Conservation (phyloP, 371 early-diverging fungal genomes). For the Lichtheimia hyalospora region DNA sequence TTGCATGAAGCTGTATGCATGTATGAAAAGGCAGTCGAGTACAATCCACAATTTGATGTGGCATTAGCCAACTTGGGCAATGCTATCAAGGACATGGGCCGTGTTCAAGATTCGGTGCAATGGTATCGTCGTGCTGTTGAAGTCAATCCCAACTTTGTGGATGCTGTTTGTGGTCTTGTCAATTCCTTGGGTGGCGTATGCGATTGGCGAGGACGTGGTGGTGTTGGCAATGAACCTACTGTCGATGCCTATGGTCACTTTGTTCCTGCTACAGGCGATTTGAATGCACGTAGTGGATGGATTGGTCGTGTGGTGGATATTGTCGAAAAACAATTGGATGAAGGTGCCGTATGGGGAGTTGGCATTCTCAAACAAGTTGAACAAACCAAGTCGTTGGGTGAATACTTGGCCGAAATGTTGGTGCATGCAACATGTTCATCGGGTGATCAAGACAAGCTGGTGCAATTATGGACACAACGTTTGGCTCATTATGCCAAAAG, state of each 20-base stretch:
- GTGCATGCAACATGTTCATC: constrained; percentile 14
- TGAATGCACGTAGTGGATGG: constrained; percentile 60
- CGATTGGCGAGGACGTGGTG: constrained; percentile 85
- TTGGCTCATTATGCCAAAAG: constrained; percentile 21
- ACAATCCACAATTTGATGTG: constrained; percentile 86
- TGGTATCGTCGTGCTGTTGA: constrained; percentile 86
- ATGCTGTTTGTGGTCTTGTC: constrained; percentile 89
- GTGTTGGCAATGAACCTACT: constrained; percentile 44
- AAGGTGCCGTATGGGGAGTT: constrained; percentile 61
- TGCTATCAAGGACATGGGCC: constrained; percentile 86
- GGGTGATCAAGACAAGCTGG: not conserved
- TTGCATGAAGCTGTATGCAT: constrained; percentile 80
- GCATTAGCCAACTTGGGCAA: constrained; percentile 91
- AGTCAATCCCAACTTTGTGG: constrained; percentile 88
- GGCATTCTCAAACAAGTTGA: constrained; percentile 35
- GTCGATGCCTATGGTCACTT: constrained; percentile 40
- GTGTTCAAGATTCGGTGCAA: constrained; percentile 85
- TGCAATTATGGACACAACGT: constrained; percentile 33
- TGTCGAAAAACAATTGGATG: constrained; percentile 76
- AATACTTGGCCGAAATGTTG: constrained; percentile 28
- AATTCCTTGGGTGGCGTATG: constrained; percentile 87
- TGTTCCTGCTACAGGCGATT: constrained; percentile 17
- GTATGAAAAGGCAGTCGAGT: constrained; percentile 88
- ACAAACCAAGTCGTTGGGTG: constrained; percentile 24
- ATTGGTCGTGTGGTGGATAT: constrained; percentile 80